phyloP scores from a whole-genome alignment of 257 asterid species.

The Lycium ferocissimum region DNA sequence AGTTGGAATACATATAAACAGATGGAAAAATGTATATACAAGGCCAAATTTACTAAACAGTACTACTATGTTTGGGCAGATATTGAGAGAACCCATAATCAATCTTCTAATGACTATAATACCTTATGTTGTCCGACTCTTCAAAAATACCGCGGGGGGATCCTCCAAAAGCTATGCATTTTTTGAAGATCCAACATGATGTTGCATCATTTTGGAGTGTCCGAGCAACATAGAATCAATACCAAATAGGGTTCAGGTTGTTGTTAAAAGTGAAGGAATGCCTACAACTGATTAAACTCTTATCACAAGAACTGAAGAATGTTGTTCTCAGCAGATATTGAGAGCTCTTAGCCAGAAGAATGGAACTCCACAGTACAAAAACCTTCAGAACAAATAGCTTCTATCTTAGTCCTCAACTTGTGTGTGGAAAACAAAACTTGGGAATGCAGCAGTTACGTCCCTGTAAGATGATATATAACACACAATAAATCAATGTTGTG shows the following conservation, averaged over 20 bases:
- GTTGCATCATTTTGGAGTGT: too few species aligned
- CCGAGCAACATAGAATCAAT: too few species aligned
- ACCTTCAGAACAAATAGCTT: too few species aligned
- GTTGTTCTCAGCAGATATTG: neutral
- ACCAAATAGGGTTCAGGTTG: neutral
- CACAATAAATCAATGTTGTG: neutral
- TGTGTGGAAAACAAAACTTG: constrained; percentile 28
- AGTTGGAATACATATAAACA: neutral
- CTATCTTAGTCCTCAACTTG: constrained; percentile 10
- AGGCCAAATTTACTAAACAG: neutral
- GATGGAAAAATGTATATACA: neutral
- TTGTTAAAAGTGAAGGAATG: neutral
- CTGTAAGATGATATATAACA: neutral
- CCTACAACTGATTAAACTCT: neutral
- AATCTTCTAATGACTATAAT: neutral
- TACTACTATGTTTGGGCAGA: neutral
- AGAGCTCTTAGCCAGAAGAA: neutral
- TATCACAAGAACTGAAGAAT: neutral
- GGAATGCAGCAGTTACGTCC: constrained; percentile 19
- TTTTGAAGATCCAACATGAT: too few species aligned
- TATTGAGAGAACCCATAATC: neutral
- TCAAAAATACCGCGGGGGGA: too few species aligned
- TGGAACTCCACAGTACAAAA: neutral
- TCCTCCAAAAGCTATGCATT: too few species aligned
- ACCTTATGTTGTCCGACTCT: too few species aligned